phyloP scores from a whole-genome alignment of 768 basidiomycete genomes.

The Lactarius evosmus region DNA sequence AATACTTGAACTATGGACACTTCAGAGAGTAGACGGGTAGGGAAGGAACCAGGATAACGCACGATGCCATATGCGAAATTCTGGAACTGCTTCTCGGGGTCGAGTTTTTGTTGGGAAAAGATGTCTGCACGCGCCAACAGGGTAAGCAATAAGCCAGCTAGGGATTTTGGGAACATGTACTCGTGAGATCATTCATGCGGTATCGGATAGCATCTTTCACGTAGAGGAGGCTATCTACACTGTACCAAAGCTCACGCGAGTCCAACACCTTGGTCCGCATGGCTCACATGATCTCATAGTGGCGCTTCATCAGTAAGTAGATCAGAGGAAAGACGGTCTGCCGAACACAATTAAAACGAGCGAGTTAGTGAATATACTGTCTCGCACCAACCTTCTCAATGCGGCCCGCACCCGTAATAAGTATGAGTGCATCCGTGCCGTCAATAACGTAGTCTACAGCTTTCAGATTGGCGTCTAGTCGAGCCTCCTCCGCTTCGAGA shows the following conservation, averaged over 20 bases:
- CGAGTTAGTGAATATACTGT: fast-evolving
- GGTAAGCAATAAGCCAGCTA: too few species aligned
- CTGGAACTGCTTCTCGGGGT: slow-evolving; percentile 27
- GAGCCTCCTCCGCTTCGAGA: slow-evolving; percentile 30
- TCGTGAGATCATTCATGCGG: slow-evolving; percentile 11
- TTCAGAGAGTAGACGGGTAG: not conserved
- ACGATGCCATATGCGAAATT: slow-evolving; percentile 30
- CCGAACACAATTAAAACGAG: not conserved
- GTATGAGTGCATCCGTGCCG: slow-evolving; percentile 31
- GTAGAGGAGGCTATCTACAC: not conserved
- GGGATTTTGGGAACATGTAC: not conserved
- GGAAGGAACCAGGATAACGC: not conserved
- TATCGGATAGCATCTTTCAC: slow-evolving; percentile 1
- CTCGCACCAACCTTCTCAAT: slow-evolving; percentile 32
- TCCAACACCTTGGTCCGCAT: slow-evolving; percentile 10
- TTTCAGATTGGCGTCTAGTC: slow-evolving; percentile 30
- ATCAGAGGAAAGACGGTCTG: slow-evolving; percentile 24
- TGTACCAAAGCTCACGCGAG: not conserved
- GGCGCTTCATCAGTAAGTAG: slow-evolving; percentile 24
- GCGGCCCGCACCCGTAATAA: slow-evolving; percentile 32
- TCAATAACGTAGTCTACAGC: slow-evolving; percentile 34
- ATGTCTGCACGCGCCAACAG: slow-evolving; percentile 25
- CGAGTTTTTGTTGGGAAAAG: slow-evolving; percentile 28
- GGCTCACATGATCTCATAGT: slow-evolving; percentile 27
- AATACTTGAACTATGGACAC: slow-evolving; percentile 15